Conservation (phyloP, 23 red algal genomes). For the Gracilariopsis chorda region DNA sequence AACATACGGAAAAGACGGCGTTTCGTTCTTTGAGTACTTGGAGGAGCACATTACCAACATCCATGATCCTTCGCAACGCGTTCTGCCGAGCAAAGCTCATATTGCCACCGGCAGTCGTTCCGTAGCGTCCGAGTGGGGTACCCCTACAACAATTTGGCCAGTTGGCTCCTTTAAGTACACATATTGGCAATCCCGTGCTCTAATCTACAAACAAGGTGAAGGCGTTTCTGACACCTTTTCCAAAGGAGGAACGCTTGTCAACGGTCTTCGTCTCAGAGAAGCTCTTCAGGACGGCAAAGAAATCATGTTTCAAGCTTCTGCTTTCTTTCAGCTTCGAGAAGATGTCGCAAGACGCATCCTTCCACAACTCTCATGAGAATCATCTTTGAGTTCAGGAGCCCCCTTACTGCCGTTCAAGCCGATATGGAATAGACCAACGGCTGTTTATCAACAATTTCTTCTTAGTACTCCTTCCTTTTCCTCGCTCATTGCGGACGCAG, state of each 20-base stretch:
- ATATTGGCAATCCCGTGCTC: background rate
- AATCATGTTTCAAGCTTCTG: constrained; percentile 14
- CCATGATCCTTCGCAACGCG: background rate
- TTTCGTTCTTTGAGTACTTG: background rate
- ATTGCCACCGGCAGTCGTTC: constrained; percentile 22
- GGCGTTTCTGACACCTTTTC: background rate
- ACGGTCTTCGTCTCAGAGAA: background rate
- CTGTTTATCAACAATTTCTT: too few species aligned
- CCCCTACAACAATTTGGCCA: constrained; percentile 11
- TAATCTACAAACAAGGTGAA: constrained; percentile 11
- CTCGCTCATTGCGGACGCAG: background rate
- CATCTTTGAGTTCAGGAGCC: too few species aligned
- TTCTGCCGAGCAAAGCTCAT: constrained; percentile 3
- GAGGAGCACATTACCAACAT: background rate
- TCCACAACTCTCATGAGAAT: background rate
- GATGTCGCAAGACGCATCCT: background rate
- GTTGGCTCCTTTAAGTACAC: background rate
- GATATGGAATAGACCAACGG: too few species aligned
- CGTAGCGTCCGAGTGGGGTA: constrained; percentile 8
- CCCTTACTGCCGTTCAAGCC: too few species aligned
- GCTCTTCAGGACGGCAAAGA: constrained; percentile 28
- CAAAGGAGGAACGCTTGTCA: background rate
- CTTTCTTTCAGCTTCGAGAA: constrained; percentile 9
- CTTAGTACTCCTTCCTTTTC: too few species aligned
- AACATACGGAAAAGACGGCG: constrained; percentile 19